phyloP scores from a whole-genome alignment of 2,329 filamentous ascomycete species.

The Thelonectria rubi region DNA sequence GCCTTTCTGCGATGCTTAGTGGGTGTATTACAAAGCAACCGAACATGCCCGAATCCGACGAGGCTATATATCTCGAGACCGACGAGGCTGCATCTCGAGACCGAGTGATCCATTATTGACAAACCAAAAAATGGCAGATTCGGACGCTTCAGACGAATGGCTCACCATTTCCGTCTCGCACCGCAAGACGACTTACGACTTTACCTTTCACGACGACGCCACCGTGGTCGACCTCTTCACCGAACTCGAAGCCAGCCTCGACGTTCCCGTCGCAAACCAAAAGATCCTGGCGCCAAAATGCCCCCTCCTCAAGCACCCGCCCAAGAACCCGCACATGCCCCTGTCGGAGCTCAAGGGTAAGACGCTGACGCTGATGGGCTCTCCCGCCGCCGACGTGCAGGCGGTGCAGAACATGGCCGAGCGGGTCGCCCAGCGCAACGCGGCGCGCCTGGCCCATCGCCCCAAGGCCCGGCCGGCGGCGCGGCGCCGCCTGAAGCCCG shows the following conservation, averaged over 20 bases:
- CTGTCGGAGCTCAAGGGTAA: conserved; percentile 61
- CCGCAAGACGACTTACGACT: conserved; percentile 55
- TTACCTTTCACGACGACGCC: conserved; percentile 55
- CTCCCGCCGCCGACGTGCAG: conserved; percentile 66
- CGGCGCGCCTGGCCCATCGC: conserved; percentile 48
- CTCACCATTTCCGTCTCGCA: conserved; percentile 58
- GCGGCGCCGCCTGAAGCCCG: conserved; percentile 45
- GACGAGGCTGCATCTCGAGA: conserved; percentile 11
- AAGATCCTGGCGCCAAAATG: conserved; percentile 74
- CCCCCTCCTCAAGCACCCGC: conserved; percentile 71
- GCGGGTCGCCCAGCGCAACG: conserved; percentile 58
- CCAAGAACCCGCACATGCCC: conserved; percentile 64
- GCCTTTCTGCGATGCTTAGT: neutral
- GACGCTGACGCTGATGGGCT: conserved; percentile 73
- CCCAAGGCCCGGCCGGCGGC: conserved; percentile 13
- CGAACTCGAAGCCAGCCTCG: conserved; percentile 63
- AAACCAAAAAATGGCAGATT: conserved; percentile 27
- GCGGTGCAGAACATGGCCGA: conserved; percentile 61
- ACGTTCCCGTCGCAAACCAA: conserved; percentile 70
- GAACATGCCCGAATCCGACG: conserved; percentile 38
- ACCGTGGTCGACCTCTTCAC: conserved; percentile 68
- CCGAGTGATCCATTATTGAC: neutral
- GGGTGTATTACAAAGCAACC: conserved; percentile 55
- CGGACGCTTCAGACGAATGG: conserved; percentile 38
- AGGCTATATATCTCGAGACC: conserved; percentile 16